Evolutionary conservation across 2,329 filamentous ascomycete species (phyloP), one percentile per base, ranked within the genome.

Genomic region (Chlorencoelia australis): DNA sequence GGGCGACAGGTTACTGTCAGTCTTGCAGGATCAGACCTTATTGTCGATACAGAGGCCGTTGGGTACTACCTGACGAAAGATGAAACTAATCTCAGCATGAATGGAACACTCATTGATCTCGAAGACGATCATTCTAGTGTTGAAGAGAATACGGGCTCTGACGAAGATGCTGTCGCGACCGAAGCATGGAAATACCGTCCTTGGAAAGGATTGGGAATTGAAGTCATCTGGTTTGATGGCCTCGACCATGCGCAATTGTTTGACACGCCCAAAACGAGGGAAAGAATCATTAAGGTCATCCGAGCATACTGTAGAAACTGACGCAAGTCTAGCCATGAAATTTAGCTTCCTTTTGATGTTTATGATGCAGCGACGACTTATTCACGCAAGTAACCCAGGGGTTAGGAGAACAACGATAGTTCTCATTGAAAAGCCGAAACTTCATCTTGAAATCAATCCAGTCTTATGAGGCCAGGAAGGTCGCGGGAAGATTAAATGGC

Each of bases 231-330:
- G 69, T 73, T 67, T 51, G 59, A 64, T 7, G 61, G 64, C 4
- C 55, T 71, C 22, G 71, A 76, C 52, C 72, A 77, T 52, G 72
- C 71, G 2, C 65, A 75, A 46, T 66, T 68, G 1, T 71, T 71
- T 50, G 62, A 69, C 37, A 51, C 46, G 33, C 47, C 46, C 30
- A 43, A 38, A 7, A 55, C 50, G 9, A 57, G 60, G 42, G 42
- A 36, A n/a, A 53, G 44, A 30, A 18, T 63, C 21, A 53, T 62
- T 19, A 39, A 53, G 29, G 54, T 50, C 32, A 45, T 60, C 31
- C 40, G 47, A 30, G 43, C 28, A 2, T 58, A 58, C 33, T 53
- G 49, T 32, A n/a, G n/a, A n/a, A n/a, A n/a, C n/a, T n/a, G n/a
- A n/a, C n/a, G n/a, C n/a, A n/a, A n/a, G n/a, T n/a, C n/a, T n/a